phyloP scores from a whole-genome alignment of 2,329 filamentous ascomycete genomes.

The Rhynchosporium secalis region DNA sequence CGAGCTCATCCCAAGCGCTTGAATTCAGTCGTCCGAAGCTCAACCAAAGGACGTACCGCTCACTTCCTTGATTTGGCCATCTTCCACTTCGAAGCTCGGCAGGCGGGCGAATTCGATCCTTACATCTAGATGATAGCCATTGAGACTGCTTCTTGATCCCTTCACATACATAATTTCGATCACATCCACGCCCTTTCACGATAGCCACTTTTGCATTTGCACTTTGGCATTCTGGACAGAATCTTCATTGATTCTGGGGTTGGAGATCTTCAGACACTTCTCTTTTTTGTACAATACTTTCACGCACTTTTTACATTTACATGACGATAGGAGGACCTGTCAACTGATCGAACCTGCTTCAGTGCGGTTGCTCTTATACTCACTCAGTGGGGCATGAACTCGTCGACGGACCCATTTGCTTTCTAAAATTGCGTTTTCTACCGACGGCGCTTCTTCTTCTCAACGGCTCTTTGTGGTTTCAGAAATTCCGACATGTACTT shows the following conservation, averaged over 20 bases:
- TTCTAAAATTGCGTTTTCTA: not conserved
- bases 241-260: slow-evolving; percentile 13
- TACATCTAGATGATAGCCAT: not conserved
- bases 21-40: slow-evolving; percentile 27
- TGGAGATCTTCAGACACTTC: slow-evolving; percentile 8
- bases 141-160: not conserved
- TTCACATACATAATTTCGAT: slow-evolving; percentile 5
- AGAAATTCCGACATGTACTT: not conserved
- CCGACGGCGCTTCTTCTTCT: not conserved
- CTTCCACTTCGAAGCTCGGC: slow-evolving; percentile 28
- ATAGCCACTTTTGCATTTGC: slow-evolving; percentile 9
- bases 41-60: slow-evolving; percentile 18
- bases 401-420: slow-evolving; percentile 1
- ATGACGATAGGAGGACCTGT: not conserved
- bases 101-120: slow-evolving; percentile 31
- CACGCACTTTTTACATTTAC: not conserved
- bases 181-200: slow-evolving; percentile 2
- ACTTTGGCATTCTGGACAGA: slow-evolving; percentile 11
- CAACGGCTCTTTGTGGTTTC: not conserved
- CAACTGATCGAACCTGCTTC: not conserved
- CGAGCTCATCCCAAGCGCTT: slow-evolving; percentile 18
- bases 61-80: slow-evolving; percentile 33
- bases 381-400: not conserved
- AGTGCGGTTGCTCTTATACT: not conserved
- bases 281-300: slow-evolving; percentile 6